Base-by-base conservation (phyloP, 2,329 filamentous ascomycete species). In the Beauveria bassiana region DNA sequence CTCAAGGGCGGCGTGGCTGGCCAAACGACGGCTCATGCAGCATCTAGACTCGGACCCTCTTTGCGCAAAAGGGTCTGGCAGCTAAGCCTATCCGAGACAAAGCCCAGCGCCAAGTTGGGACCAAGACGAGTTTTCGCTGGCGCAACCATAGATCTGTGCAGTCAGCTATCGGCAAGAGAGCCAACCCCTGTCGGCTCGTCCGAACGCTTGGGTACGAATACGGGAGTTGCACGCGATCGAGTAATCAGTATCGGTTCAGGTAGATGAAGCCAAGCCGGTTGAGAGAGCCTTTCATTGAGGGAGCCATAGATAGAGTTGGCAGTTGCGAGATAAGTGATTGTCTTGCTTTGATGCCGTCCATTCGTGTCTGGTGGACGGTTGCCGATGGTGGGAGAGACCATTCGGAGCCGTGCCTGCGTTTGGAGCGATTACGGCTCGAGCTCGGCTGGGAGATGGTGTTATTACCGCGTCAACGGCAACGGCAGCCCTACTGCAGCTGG, bases 381-480 rank as follows among this genome's bases (percentile, higher is more conserved):
- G 55, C 55, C 45, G 55, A 49, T 40, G 31, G 9, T 16, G 20
- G 46, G 40, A 38, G 40, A 38, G 42, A n/a, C 18, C 8, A 53
- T 38, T 31, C 28, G 14, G 24, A 22, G 24, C 54, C 14, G 10
- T 45, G n/a, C n/a, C 16, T 20, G 50, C 24, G 52, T 20, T 43
- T 52, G 56, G 52, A 51, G 59, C 59, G 59, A 61, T 61, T 61
- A 61, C 59, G 59, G 52, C 3, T 56, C 59, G 59, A 45, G 59
- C 59, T 61, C 50, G 58, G 59, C 50, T 54, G 50, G 50, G 59
- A 55, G 42, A 61, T 47, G 58, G 31, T 31, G 5, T 46, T 34
- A 50, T 46, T 60, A 50, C 49, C 47, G 49, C 57, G 57, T 26
- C 49, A 52, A 60, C 57, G 57, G 57, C 49, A 46, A 34, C 18